phyloP scores from a whole-genome alignment of 495 filamentous ascomycete genomes.

The Coniosporium apollinis region DNA sequence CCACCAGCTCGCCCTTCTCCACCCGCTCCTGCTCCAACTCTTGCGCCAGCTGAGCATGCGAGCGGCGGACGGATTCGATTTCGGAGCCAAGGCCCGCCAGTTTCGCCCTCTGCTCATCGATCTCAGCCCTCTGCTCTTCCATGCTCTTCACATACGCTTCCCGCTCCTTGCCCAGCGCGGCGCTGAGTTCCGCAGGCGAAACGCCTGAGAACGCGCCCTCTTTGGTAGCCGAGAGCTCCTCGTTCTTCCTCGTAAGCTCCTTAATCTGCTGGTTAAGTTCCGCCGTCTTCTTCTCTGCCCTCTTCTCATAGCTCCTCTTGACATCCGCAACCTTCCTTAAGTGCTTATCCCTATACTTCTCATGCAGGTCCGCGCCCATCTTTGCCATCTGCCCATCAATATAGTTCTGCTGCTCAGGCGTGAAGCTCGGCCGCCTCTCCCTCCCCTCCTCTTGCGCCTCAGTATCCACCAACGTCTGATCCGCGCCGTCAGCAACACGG shows the following conservation, averaged over 20 bases:
- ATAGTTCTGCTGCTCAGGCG: conserved; percentile 30
- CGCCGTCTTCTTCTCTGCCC: conserved; percentile 70
- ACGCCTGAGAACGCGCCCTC: conserved; percentile 49
- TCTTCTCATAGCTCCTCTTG: conserved; percentile 83
- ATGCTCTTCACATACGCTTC: conserved; percentile 30
- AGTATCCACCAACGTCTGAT: too few relatives aligned
- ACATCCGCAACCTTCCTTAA: conserved; percentile 85
- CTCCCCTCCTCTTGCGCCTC: too few relatives aligned
- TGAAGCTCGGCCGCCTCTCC: too few relatives aligned
- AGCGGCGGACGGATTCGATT: conserved; percentile 42
- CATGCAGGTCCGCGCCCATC: conserved; percentile 75
- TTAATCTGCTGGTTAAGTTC: conserved; percentile 57
- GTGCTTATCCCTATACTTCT: conserved; percentile 91
- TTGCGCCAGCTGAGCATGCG: conserved; percentile 44
- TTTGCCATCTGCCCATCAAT: conserved; percentile 87
- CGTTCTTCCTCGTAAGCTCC: conserved; percentile 51
- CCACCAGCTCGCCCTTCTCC: conserved; percentile 90
- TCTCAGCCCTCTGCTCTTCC: conserved; percentile 33
- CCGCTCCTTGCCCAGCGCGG: conserved; percentile 26
- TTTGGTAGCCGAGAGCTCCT: conserved; percentile 45
- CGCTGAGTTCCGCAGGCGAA: conserved; percentile 23
- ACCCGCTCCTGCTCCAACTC: conserved; percentile 62
- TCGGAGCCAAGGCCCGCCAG: conserved; percentile 56
- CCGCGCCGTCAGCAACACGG: conserved; percentile 11
- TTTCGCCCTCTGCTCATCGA: conserved; percentile 36